A percentile compares a stretch with the other conserved stretches of the same genome.
Evolutionary conservation across 2,329 filamentous ascomycete species (phyloP).

Genomic region (Albifimbria verrucaria): DNA sequence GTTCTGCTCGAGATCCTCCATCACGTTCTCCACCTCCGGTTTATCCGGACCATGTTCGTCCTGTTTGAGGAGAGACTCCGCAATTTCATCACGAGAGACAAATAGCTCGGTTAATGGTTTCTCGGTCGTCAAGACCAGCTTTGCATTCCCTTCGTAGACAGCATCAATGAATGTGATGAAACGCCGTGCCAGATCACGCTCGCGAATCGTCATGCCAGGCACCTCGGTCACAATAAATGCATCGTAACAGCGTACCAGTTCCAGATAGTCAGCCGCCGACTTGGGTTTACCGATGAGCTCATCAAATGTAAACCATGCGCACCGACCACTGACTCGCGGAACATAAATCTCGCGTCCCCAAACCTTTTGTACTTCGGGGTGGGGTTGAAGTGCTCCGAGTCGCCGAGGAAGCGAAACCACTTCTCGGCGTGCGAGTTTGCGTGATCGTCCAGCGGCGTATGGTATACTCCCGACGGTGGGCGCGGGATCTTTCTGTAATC

Average conservation of each 20-base stretch:
- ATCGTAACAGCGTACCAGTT: conserved; percentile 85
- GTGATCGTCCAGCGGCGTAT: conserved; percentile 77
- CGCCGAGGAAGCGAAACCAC: conserved; percentile 94
- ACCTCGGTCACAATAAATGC: conserved; percentile 90
- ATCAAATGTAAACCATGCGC: conserved; percentile 88
- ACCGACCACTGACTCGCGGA: conserved; percentile 80
- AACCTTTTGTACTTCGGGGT: conserved; percentile 74
- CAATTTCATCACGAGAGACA: conserved; percentile 67
- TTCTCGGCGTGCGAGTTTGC: conserved; percentile 81
- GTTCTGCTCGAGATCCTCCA: conserved; percentile 85
- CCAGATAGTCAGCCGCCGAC: conserved; percentile 91
- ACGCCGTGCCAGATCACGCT: conserved; percentile 81
- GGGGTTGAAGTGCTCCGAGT: conserved; percentile 74
- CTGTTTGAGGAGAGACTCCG: conserved; percentile 51
- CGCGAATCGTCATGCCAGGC: conserved; percentile 83
- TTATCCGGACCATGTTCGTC: conserved; percentile 46
- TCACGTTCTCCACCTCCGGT: conserved; percentile 72
- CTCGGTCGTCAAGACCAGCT: conserved; percentile 87
- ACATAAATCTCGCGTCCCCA: conserved; percentile 92
- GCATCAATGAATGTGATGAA: conserved; percentile 99
- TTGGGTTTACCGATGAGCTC: conserved; percentile 87
- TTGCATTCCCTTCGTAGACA: conserved; percentile 89
- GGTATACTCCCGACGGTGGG: conserved; percentile 90
- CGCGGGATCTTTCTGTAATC: conserved; percentile 97
- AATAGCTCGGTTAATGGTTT: conserved; percentile 85